phyloP scores from a whole-genome alignment of 306 rosid genomes.

The Amphicarpaea edgeworthii region DNA sequence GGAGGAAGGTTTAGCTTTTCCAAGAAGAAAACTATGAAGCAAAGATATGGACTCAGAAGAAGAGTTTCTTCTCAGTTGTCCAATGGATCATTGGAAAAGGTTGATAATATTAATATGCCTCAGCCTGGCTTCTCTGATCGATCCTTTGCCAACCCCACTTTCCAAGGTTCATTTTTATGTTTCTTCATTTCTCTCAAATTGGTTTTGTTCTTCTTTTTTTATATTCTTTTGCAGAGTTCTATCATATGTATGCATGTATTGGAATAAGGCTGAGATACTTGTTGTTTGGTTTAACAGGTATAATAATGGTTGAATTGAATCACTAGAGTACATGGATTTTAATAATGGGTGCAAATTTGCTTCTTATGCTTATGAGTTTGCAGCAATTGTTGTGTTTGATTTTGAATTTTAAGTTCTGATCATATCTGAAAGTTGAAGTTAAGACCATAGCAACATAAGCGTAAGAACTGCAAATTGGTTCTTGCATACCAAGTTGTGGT shows the following conservation, averaged over 20 bases:
- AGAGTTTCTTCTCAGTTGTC: slow-evolving; percentile 56
- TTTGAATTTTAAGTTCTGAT: slow-evolving; percentile 5
- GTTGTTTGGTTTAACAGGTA: not conserved
- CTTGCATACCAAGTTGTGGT: too few species aligned
- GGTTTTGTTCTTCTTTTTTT: not conserved
- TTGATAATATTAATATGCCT: slow-evolving; percentile 33
- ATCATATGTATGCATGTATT: slow-evolving; percentile 14
- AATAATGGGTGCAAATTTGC: slow-evolving; percentile 1
- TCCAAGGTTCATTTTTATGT: slow-evolving; percentile 56
- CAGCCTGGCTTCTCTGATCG: slow-evolving; percentile 46
- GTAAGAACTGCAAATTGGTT: too few species aligned
- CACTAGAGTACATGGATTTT: not conserved
- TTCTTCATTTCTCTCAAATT: not conserved
- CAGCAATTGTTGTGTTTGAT: slow-evolving; percentile 1
- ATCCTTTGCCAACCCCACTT: slow-evolving; percentile 58
- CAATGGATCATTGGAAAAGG: slow-evolving; percentile 58
- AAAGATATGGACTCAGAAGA: slow-evolving; percentile 49
- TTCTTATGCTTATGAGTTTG: slow-evolving; percentile 23
- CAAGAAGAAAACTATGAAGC: slow-evolving; percentile 49
- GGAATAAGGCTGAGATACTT: slow-evolving; percentile 12
- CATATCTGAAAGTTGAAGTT: not conserved
- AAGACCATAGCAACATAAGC: not conserved
- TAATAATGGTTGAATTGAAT: slow-evolving; percentile 10
- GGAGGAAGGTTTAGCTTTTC: slow-evolving; percentile 54
- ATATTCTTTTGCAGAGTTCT: too few species aligned